Evolutionary conservation across 2,329 filamentous ascomycete species (phyloP).

Genomic region (Claviceps monticola): DNA sequence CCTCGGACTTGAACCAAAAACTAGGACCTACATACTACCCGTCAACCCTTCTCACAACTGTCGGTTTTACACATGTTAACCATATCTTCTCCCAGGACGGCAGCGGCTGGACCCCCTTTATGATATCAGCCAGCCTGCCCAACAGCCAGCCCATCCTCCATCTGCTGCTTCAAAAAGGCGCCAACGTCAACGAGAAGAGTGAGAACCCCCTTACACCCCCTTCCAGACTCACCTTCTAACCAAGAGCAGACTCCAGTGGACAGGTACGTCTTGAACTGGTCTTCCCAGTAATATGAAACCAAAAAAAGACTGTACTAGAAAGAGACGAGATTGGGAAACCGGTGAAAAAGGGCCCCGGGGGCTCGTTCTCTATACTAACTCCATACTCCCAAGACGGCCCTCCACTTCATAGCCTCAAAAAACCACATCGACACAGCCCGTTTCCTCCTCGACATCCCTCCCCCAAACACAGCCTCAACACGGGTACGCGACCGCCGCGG

Average conservation of each 20-base stretch:
- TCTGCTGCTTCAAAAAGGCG: slow-evolving; percentile 53
- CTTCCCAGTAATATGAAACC: neutral
- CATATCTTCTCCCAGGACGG: slow-evolving; percentile 40
- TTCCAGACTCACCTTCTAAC: neutral
- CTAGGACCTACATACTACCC: too few species aligned
- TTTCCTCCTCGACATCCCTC: slow-evolving; percentile 47
- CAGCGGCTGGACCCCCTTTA: slow-evolving; percentile 69
- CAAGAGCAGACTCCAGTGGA: slow-evolving; percentile 33
- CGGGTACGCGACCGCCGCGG: slow-evolving; percentile 72
- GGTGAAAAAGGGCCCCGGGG: too few species aligned
- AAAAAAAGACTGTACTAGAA: neutral
- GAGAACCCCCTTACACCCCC: slow-evolving; percentile 9
- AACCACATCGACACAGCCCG: slow-evolving; percentile 70
- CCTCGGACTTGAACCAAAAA: too few species aligned
- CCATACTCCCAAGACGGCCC: slow-evolving; percentile 46
- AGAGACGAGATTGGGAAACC: too few species aligned
- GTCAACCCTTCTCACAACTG: too few species aligned
- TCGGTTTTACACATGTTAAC: neutral
- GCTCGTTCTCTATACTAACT: neutral
- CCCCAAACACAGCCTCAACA: slow-evolving; percentile 57
- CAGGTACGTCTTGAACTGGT: slow-evolving; percentile 30
- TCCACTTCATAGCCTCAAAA: slow-evolving; percentile 89
- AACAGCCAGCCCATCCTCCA: slow-evolving; percentile 57
- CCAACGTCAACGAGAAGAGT: slow-evolving; percentile 64
- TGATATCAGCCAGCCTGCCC: slow-evolving; percentile 66